Evolutionary conservation across 139 green algal species (phyloP).

Genomic region (Pleodorina starrii): DNA sequence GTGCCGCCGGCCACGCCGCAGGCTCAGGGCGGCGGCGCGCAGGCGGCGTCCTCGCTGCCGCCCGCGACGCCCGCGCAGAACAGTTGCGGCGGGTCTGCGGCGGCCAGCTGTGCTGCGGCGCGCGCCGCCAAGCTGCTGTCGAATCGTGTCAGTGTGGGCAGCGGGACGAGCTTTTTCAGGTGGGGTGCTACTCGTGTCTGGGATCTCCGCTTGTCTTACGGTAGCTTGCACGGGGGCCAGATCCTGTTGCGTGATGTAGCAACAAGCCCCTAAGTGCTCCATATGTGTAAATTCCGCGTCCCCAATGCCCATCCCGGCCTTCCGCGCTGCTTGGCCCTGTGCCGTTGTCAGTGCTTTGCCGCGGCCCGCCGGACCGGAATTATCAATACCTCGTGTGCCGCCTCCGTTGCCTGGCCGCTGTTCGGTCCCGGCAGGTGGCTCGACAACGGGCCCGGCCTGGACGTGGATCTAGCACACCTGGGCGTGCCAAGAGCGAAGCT

Average conservation of each 20-base stretch:
- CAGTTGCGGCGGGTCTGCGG: neutral
- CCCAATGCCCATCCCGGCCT: too few relatives aligned
- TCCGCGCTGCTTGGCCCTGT: too few relatives aligned
- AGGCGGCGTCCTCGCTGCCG: neutral
- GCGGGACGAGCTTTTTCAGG: conserved; percentile 43
- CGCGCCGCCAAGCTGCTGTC: conserved; percentile 38
- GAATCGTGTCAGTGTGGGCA: conserved; percentile 14
- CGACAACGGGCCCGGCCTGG: conserved; percentile 67
- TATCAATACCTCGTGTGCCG: too few relatives aligned
- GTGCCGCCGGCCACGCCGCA: neutral
- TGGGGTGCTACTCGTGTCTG: too few relatives aligned
- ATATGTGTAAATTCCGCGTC: too few relatives aligned
- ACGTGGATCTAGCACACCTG: conserved; percentile 61
- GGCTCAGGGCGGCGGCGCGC: neutral
- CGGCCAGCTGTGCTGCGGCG: neutral
- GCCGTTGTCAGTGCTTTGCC: too few relatives aligned
- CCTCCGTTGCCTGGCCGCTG: too few relatives aligned
- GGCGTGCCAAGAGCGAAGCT: conserved; percentile 65
- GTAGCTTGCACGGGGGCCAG: too few relatives aligned
- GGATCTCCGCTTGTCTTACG: too few relatives aligned
- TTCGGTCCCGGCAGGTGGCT: conserved; percentile 14
- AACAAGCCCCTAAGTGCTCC: too few relatives aligned
- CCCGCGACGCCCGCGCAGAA: neutral
- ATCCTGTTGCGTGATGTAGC: too few relatives aligned
- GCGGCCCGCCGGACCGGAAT: too few relatives aligned